Base-by-base conservation (phyloP, 371 early-diverging fungal genomes). In the Apophysomyces trapeziformis region DNA sequence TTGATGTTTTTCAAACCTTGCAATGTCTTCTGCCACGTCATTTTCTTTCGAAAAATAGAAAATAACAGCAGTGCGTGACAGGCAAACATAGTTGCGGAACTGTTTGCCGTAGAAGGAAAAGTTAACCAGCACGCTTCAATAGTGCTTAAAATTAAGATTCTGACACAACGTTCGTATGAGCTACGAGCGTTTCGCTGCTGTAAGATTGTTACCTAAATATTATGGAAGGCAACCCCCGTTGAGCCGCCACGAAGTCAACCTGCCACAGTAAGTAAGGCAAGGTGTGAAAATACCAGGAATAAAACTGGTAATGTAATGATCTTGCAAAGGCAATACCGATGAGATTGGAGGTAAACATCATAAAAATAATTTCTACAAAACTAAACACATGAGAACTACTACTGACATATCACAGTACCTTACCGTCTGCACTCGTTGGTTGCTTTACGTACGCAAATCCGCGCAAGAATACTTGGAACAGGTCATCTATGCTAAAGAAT, bases 241-340 rank as follows among this genome's bases (percentile, higher is more conserved):
- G 26, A 11, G 38, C 45, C 26, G 38, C 38, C 58, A 36, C 44
- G 64, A 76, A 72, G 5, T 73, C 62, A 16, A 69, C 67, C 36
- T 78, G 76, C 85, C 87, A 90, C 13, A 93, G 72, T n/a, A 96
- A 69, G 68, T 89, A 93, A 5, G 98, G 96, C 43, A 96, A 56
- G 18, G 89, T 85, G 73, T 90, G 90, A 60, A 80, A 92, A 73
- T 96, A 98, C 98, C 98, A 98, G 3, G 94, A 85, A 67, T 94
- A 96, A 70, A 98, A 98, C 80, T 96, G 96, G 73, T 95, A 96
- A 71, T 98, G 98, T 65, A 98, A 77, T 1, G 93, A 89, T 36
- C 98, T 83, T 4, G 96, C 91, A 75, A 92, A 96, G 0, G 90
- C 67, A 45, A 98, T 88, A 14, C 98, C 96, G 37, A 95, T 90